Conservation (phyloP, 306 rosid species). For the Pyrus pyrifolia region DNA sequence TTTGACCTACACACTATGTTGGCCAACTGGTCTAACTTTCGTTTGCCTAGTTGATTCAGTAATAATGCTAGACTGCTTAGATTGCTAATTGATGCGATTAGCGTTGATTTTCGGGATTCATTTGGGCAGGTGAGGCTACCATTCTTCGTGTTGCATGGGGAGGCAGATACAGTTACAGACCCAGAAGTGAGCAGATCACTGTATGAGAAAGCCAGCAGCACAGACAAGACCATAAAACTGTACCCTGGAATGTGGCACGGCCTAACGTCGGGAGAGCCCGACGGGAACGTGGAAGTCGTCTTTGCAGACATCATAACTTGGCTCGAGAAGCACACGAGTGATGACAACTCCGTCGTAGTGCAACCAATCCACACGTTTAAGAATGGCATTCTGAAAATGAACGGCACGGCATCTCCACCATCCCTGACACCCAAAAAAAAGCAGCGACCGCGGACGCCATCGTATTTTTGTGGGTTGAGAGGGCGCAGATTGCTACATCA, state of each 20-base stretch:
- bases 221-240: slow-evolving; percentile 64
- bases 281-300: slow-evolving; percentile 59
- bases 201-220: slow-evolving; percentile 59
- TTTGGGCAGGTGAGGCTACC: slow-evolving; percentile 57
- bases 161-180: slow-evolving; percentile 82
- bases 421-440: background rate
- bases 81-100: background rate
- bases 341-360: background rate
- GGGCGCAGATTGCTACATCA: slow-evolving; percentile 30
- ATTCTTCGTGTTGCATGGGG: slow-evolving; percentile 81
- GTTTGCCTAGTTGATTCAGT: no score
- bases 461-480: slow-evolving; percentile 39
- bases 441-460: background rate
- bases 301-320: slow-evolving; percentile 60
- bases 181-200: slow-evolving; percentile 85
- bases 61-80: no score
- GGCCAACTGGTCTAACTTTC: background rate
- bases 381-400: slow-evolving; percentile 12
- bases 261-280: slow-evolving; percentile 74
- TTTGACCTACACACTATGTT: background rate
- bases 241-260: slow-evolving; percentile 94
- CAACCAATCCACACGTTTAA: slow-evolving; percentile 15
- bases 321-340: slow-evolving; percentile 45
- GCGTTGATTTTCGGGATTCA: background rate
- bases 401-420: slow-evolving; percentile 7